Conservation (phyloP, 371 early-diverging fungal genomes). For the Rhizopus microsporus region DNA sequence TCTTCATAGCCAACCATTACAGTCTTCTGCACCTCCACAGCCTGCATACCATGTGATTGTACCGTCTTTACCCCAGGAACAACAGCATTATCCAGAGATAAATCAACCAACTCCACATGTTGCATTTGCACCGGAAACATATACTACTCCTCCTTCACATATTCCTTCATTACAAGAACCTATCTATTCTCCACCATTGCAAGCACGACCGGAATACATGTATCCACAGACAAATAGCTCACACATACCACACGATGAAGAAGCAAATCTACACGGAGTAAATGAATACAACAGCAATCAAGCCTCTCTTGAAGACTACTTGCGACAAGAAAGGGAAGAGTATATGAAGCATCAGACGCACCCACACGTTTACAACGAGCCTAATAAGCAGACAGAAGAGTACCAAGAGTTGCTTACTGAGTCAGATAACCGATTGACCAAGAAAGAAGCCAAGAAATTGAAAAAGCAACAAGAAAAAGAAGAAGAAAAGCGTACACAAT, state of each 20-base stretch:
- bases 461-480: conserved; percentile 8
- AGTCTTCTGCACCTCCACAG: not conserved
- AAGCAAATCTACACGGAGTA: conserved; percentile 6
- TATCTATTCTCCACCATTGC: conserved; percentile 4
- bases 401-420: conserved; percentile 3
- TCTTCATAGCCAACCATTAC: not conserved
- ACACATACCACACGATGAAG: conserved; percentile 8
- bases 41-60: not conserved
- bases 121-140: conserved; percentile 1
- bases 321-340: conserved; percentile 23
- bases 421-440: not conserved
- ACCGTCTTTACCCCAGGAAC: conserved; percentile 4
- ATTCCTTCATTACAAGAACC: not conserved
- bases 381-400: conserved; percentile 8
- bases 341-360: conserved; percentile 15
- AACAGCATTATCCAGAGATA: not conserved
- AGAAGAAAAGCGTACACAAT: not conserved
- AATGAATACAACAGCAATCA: conserved; percentile 8
- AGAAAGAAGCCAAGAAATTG: conserved; percentile 1
- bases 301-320: conserved; percentile 9
- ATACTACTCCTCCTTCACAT: conserved; percentile 5
- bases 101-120: not conserved
- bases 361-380: not conserved
- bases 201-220: not conserved
- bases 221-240: not conserved